phyloP scores from a whole-genome alignment of 257 asterid genomes.

The Leonotis leonurus region DNA sequence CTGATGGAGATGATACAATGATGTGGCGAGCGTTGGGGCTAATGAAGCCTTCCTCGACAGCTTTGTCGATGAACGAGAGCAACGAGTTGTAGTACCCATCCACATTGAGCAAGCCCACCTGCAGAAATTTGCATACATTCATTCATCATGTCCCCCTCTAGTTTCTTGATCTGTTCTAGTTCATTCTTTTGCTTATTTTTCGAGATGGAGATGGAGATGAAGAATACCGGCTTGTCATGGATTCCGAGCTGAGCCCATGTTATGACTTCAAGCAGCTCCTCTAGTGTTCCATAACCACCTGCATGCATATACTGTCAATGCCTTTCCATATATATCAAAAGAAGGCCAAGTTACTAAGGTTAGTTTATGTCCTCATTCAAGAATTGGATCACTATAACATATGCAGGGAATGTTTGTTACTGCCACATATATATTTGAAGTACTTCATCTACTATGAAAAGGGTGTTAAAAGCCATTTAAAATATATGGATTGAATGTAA shows the following conservation, averaged over 20 bases:
- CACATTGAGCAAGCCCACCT: constrained; percentile 93
- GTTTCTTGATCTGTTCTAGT: background rate
- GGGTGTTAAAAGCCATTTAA: too few species aligned
- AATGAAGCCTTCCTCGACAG: constrained; percentile 90
- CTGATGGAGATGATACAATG: constrained; percentile 82
- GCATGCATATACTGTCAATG: constrained; percentile 12
- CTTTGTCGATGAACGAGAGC: constrained; percentile 78
- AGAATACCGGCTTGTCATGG: constrained; percentile 87
- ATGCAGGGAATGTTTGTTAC: too few species aligned
- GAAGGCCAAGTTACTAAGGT: constrained; percentile 5
- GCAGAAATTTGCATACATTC: constrained; percentile 12
- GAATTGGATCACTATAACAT: constrained; percentile 12
- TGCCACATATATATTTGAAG: too few species aligned
- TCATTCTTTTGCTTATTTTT: background rate
- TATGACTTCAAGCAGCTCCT: constrained; percentile 93
- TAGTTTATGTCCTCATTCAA: too few species aligned
- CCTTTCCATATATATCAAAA: too few species aligned
- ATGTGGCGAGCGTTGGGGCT: constrained; percentile 81
- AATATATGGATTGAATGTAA: too few species aligned
- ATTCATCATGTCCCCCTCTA: background rate
- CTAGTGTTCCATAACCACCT: constrained; percentile 99
- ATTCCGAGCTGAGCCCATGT: constrained; percentile 99
- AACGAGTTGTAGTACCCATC: constrained; percentile 84
- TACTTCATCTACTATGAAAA: too few species aligned
- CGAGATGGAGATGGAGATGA: background rate